Percentiles rank a stretch among this genome's conserved stretches.
These are phyloP conservation scores for Leccinum barrowsii DNA, from an alignment of 768 basidiomycete species.

Conservation along the genomic window DNA sequence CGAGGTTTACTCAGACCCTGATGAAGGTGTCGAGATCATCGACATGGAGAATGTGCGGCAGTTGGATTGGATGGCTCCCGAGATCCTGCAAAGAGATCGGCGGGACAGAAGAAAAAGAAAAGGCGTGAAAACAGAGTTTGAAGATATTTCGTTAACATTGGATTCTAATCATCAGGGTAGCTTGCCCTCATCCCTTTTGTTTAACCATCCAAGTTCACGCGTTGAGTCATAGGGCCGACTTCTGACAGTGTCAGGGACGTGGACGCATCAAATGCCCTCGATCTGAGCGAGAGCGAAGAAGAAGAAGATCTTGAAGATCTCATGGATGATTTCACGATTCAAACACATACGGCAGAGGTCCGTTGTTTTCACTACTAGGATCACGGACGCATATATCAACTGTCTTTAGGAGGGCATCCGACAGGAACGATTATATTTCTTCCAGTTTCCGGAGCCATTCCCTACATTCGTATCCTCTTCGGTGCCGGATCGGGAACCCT, in stretches of 20 bases:
- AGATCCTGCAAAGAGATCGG: constrained; percentile 56
- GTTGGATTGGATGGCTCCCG: constrained; percentile 90
- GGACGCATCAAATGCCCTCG: constrained; percentile 55
- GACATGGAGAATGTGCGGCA: constrained; percentile 75
- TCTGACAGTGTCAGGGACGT: constrained; percentile 27
- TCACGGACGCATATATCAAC: background rate
- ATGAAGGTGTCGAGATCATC: constrained; percentile 83
- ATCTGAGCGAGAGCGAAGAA: constrained; percentile 73
- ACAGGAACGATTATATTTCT: constrained; percentile 76
- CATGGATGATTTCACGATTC: constrained; percentile 60
- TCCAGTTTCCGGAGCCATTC: constrained; percentile 88
- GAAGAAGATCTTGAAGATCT: constrained; percentile 81
- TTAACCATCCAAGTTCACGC: background rate
- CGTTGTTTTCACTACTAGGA: background rate
- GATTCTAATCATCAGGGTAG: constrained; percentile 34
- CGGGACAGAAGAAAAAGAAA: constrained; percentile 35
- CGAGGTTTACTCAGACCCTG: constrained; percentile 81
- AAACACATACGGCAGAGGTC: constrained; percentile 40
- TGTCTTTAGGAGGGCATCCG: constrained; percentile 43
- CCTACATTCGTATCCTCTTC: constrained; percentile 57
- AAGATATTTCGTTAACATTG: constrained; percentile 33
- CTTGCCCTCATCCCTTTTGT: constrained; percentile 3
- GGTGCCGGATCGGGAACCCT: constrained; percentile 24
- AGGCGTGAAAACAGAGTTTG: constrained; percentile 41
- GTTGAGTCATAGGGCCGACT: constrained; percentile 4